Evolutionary conservation across 306 rosid genomes (phyloP).

Genomic region (Inga oerstediana): DNA sequence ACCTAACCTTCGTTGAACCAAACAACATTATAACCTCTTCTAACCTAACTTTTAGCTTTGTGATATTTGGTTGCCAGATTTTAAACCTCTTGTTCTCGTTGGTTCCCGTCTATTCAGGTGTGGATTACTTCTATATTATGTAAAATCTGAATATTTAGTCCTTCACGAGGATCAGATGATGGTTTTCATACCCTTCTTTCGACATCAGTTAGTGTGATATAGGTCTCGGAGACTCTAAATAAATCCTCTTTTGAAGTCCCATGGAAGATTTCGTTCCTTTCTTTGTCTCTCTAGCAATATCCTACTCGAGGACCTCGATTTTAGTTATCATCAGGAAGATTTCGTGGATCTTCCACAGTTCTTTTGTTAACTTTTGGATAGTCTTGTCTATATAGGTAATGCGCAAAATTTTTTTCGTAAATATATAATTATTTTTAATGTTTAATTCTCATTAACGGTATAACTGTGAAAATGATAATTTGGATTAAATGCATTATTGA

Average conservation of each 20-base stretch:
- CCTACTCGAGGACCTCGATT: not conserved
- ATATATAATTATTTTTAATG: too few species aligned
- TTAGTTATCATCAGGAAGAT: not conserved
- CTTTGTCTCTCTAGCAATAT: not conserved
- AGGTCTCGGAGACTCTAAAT: not conserved
- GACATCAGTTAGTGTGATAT: not conserved
- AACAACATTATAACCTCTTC: too few species aligned
- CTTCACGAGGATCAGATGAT: not conserved
- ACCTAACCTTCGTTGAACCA: too few species aligned
- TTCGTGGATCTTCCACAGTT: slow-evolving; percentile 1
- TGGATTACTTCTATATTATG: not conserved
- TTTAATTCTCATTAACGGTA: not conserved
- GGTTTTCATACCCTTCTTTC: not conserved
- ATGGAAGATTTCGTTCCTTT: not conserved
- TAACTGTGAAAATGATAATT: not conserved
- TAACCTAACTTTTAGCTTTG: too few species aligned
- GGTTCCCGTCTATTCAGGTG: not conserved
- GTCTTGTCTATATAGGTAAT: not conserved
- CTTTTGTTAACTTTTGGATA: not conserved
- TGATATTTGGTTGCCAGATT: not conserved
- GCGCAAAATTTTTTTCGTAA: not conserved
- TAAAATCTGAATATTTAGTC: not conserved
- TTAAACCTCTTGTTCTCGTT: not conserved
- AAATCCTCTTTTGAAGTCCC: not conserved
- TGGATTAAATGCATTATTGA: not conserved